Base-by-base conservation (phyloP, 2,329 filamentous ascomycete species). In the Verticillium albo-atrum region DNA sequence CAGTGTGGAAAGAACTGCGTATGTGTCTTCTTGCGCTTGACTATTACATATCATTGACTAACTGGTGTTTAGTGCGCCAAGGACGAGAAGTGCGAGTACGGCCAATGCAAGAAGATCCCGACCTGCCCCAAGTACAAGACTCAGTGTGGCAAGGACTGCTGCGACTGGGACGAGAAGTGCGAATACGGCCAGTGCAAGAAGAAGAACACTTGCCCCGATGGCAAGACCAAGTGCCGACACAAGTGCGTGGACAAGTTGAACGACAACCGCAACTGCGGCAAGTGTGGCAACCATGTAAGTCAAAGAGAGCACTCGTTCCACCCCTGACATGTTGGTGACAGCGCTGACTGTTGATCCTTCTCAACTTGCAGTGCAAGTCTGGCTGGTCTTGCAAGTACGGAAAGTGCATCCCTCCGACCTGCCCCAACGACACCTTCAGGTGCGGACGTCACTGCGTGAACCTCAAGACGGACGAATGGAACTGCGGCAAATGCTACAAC, bases 121-220 rank as follows among this genome's bases (percentile, higher is more conserved):
- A 47, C 6, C 27, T 54, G 52, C 27, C 54, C 54, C 3, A 5
- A n/a, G 14, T 26, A 27, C 20, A 35, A 55, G 54, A 42, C 25
- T 2, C 20, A 55, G 54, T 55, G 54, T 23, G 54, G 54, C 20
- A 37, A 37, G 54, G 30, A 55, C 54, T 55, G 54, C 54, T 55
- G 54, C 54, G 34, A 35, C 32, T 12, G 6, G 6, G 30, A 55
- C 53, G 53, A 55, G 30, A 25, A 35, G 53, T 55, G 53, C 53
- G 30, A 55, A 10, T 15, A 35, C 30, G 53, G 53, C n/a, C 17
- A 23, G 15, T 55, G 53, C 53, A 55, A 37, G 53, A 37, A 37
- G 54, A 34, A 26, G 30, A 23, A 37, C 32, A 55, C 54, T 4
- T 55, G 54, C 28, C 15, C 28, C 28, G 26, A 34, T 20, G 20